These are phyloP conservation scores for Solanum hybrid DNA, from an alignment of 305 asterid genomes.

Conservation along the genomic window DNA sequence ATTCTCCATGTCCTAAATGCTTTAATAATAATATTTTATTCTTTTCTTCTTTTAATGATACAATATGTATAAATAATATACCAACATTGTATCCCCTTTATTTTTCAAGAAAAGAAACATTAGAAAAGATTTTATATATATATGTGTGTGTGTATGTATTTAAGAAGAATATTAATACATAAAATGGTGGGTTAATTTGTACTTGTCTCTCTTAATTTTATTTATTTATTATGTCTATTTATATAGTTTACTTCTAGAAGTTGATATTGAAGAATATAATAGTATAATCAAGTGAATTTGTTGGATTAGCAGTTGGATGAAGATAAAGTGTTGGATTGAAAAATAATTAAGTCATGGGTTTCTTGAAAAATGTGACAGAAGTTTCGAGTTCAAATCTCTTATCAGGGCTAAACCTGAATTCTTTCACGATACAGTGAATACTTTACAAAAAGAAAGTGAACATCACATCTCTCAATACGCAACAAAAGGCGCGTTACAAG, in stretches of 20 bases:
- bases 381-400: slow-evolving; percentile 9
- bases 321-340: not conserved
- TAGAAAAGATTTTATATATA: not conserved
- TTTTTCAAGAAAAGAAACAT: not conserved
- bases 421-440: slow-evolving; percentile 13
- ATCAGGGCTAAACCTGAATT: slow-evolving; percentile 28
- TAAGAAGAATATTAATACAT: not conserved
- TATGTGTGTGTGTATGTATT: too few relatives aligned
- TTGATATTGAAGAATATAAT: not conserved
- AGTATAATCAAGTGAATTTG: not conserved
- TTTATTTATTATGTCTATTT: not conserved
- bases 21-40: not conserved
- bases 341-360: not conserved
- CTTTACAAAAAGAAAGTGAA: slow-evolving; percentile 11
- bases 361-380: slow-evolving; percentile 20
- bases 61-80: not conserved
- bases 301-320: not conserved
- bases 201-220: not conserved
- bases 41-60: not conserved
- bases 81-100: not conserved
- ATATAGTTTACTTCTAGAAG: not conserved
- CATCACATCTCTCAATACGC: slow-evolving; percentile 20
- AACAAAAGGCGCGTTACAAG: slow-evolving; percentile 24
- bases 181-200: not conserved
- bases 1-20: slow-evolving; percentile 43